A percentile compares a stretch with the other conserved stretches of the same genome.
phyloP scores from a whole-genome alignment of 768 basidiomycete genomes.

The Pisolithus marmoratus region DNA sequence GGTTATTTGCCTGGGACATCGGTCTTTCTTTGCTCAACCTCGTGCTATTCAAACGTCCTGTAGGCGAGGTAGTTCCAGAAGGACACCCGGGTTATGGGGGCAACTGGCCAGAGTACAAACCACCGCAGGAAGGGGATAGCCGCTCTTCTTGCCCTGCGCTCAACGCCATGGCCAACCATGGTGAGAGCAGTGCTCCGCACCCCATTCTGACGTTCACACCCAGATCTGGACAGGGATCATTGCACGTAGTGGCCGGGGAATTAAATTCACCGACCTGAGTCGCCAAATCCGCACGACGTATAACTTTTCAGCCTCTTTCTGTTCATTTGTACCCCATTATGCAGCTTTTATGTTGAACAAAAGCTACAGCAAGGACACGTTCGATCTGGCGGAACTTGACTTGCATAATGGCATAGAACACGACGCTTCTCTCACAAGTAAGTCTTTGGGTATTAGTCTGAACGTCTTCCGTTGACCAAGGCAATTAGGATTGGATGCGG shows the following conservation, averaged over 20 bases:
- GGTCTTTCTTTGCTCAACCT: constrained; percentile 47
- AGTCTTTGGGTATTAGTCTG: neutral
- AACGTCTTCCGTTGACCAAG: neutral
- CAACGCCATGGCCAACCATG: constrained; percentile 79
- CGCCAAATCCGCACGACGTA: constrained; percentile 42
- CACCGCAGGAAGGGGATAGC: constrained; percentile 58
- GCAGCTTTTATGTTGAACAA: constrained; percentile 49
- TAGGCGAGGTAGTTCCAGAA: constrained; percentile 47
- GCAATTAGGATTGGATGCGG: constrained; percentile 46
- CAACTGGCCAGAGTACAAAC: constrained; percentile 61
- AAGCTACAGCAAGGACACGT: constrained; percentile 47
- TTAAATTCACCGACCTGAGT: constrained; percentile 43
- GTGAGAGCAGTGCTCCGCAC: constrained; percentile 30
- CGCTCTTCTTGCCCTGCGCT: constrained; percentile 66
- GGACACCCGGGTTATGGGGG: constrained; percentile 53
- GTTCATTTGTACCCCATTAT: constrained; percentile 56
- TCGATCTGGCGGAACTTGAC: constrained; percentile 57
- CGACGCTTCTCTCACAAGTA: constrained; percentile 19
- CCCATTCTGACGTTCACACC: neutral
- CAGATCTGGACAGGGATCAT: constrained; percentile 25
- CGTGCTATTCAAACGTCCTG: constrained; percentile 41
- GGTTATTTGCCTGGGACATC: constrained; percentile 47
- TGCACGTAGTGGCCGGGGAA: constrained; percentile 60
- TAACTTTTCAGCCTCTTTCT: constrained; percentile 64
- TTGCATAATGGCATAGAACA: constrained; percentile 52